Conservation (phyloP, 2,329 filamentous ascomycete genomes). For the Purpureocillium lavendulum region DNA sequence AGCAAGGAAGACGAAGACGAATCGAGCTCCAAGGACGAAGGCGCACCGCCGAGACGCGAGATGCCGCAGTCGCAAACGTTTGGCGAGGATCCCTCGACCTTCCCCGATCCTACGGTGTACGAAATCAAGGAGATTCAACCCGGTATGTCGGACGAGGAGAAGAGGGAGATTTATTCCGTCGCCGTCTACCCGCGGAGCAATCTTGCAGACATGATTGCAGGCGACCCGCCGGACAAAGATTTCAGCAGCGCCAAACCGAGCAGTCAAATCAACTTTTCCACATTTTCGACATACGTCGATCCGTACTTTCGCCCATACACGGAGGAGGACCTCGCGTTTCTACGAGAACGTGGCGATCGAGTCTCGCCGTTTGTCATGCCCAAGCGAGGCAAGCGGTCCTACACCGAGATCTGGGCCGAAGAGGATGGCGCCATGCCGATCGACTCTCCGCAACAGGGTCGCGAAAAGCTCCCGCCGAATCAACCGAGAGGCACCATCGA, state of each 20-base stretch:
- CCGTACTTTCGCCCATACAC: conserved; percentile 83
- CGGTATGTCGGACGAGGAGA: conserved; percentile 77
- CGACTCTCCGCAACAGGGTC: conserved; percentile 53
- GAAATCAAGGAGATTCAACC: conserved; percentile 71
- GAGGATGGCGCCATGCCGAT: conserved; percentile 78
- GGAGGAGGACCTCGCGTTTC: conserved; percentile 88
- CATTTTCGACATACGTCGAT: conserved; percentile 88
- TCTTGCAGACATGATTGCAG: conserved; percentile 76
- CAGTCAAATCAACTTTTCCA: conserved; percentile 88
- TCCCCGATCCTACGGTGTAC: conserved; percentile 86
- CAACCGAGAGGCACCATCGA: conserved; percentile 81
- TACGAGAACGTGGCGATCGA: conserved; percentile 84
- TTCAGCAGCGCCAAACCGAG: conserved; percentile 90
- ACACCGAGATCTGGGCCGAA: conserved; percentile 86
- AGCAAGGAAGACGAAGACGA: conserved; percentile 30
- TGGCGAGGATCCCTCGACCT: conserved; percentile 85
- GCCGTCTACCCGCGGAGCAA: conserved; percentile 74
- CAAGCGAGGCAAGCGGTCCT: conserved; percentile 74
- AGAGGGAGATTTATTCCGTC: conserved; percentile 81
- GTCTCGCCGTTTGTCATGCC: conserved; percentile 79
- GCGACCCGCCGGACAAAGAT: conserved; percentile 85
- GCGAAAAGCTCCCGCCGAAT: conserved; percentile 66
- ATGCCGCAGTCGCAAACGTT: conserved; percentile 79
- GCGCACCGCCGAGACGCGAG: conserved; percentile 52
- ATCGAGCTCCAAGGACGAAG: conserved; percentile 50